Percentiles rank a stretch among this genome's conserved stretches.
Evolutionary conservation across 169 alveolate species (phyloP).

Genomic region (Plasmodium coatneyi): DNA sequence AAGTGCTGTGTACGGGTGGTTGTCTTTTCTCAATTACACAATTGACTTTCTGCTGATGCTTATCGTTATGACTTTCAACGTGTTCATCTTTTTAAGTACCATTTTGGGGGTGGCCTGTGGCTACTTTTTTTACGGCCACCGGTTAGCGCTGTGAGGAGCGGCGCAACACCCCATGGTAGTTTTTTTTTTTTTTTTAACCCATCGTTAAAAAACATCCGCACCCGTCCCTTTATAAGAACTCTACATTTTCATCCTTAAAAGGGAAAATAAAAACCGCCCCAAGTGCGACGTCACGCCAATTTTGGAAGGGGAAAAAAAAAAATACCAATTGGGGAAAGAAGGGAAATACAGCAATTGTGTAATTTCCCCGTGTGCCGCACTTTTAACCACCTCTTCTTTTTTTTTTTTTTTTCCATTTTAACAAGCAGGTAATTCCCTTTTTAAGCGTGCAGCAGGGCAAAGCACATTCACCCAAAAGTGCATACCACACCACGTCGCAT

Average conservation of each 20-base stretch:
- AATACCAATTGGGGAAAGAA: background rate
- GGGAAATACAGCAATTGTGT: background rate
- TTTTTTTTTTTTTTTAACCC: background rate
- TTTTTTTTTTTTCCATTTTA: background rate
- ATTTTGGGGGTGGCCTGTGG: conserved; percentile 37
- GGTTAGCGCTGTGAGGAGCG: background rate
- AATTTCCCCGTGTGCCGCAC: background rate
- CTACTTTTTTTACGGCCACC: conserved; percentile 38
- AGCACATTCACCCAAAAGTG: background rate
- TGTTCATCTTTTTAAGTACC: conserved; percentile 38
- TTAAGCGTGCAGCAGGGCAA: background rate
- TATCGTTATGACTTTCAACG: conserved; percentile 69
- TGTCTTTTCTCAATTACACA: conserved; percentile 56
- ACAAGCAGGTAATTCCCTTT: background rate
- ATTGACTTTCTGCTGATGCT: conserved; percentile 56
- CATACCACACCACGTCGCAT: background rate
- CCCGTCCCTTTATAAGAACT: background rate
- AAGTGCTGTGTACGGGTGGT: background rate
- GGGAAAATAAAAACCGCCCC: background rate
- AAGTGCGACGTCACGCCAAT: background rate
- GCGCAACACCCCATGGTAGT: background rate
- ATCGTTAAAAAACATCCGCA: background rate
- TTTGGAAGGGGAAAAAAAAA: background rate
- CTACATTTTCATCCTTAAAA: background rate
- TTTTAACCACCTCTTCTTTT: no score